phyloP scores from a whole-genome alignment of 2,329 filamentous ascomycete genomes.

The Ophiosphaerella herpotricha region DNA sequence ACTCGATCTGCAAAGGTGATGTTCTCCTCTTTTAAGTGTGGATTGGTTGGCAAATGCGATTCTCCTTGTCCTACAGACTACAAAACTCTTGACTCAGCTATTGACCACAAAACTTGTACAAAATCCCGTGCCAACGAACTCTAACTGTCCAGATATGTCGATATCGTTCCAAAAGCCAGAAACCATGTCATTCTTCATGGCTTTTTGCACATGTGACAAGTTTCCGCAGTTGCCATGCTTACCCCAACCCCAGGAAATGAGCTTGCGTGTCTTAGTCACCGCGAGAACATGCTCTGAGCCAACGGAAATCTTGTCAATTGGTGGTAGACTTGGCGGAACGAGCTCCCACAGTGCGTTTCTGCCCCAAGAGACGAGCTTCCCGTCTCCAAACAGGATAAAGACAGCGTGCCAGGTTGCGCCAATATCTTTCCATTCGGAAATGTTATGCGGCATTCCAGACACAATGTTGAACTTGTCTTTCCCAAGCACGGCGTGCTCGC shows the following conservation, averaged over 20 bases:
- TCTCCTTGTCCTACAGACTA: neutral
- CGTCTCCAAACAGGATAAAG: conserved; percentile 68
- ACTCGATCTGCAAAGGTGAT: neutral
- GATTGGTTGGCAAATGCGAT: too few relatives aligned
- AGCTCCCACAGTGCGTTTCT: conserved; percentile 85
- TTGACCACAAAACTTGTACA: conserved; percentile 37
- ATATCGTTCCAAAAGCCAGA: conserved; percentile 37
- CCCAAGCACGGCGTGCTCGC: conserved; percentile 70
- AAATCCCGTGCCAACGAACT: conserved; percentile 30
- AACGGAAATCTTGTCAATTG: conserved; percentile 67
- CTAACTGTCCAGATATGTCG: conserved; percentile 23
- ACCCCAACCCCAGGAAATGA: conserved; percentile 93
- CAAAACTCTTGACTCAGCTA: neutral
- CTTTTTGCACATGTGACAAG: conserved; percentile 10
- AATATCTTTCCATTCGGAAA: conserved; percentile 68
- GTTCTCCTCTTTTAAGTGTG: too few relatives aligned
- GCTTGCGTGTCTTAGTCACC: conserved; percentile 65
- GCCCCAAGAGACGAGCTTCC: conserved; percentile 74
- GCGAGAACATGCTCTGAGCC: conserved; percentile 92
- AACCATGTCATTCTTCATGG: conserved; percentile 34
- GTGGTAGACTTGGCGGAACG: conserved; percentile 64
- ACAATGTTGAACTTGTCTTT: conserved; percentile 73
- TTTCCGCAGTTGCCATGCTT: conserved; percentile 94
- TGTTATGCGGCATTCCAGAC: conserved; percentile 59
- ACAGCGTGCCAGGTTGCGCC: conserved; percentile 82